A percentile compares a stretch with the other conserved stretches of the same genome.
Conservation (phyloP, 106 monocot genomes). For the Dendrobium nobile region DNA sequence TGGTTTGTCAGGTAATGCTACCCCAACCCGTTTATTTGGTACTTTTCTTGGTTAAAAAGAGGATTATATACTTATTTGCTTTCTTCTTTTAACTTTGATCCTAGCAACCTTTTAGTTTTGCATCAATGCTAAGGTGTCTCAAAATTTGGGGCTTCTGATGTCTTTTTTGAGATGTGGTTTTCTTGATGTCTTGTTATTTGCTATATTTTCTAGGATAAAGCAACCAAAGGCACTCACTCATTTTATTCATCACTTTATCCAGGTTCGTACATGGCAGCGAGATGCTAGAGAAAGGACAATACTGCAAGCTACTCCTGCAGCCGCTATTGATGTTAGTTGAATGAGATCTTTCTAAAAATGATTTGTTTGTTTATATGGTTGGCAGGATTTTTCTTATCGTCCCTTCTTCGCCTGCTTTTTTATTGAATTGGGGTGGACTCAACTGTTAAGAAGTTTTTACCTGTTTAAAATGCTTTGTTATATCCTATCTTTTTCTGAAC, state of each 20-base stretch:
- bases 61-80: background rate
- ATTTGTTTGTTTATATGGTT: background rate
- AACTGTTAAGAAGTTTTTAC: background rate
- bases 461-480: background rate
- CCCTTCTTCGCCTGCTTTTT: background rate
- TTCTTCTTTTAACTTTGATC: background rate
- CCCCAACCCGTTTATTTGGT: too few species aligned
- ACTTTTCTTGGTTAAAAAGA: too few species aligned
- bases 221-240: background rate
- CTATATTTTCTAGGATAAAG: background rate
- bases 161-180: background rate
- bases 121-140: background rate
- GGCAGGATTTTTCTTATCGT: background rate
- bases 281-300: constrained; percentile 69
- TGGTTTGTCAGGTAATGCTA: too few species aligned
- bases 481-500: constrained; percentile 2
- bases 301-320: constrained; percentile 88
- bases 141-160: background rate
- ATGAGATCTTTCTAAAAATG: background rate
- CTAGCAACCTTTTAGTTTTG: background rate
- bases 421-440: background rate
- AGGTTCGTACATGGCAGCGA: constrained; percentile 91
- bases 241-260: constrained; percentile 11
- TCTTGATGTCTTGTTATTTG: background rate
- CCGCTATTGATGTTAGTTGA: constrained; percentile 74